Base-by-base conservation (phyloP, 139 green algal genomes). In the Zygnema cylindricum region DNA sequence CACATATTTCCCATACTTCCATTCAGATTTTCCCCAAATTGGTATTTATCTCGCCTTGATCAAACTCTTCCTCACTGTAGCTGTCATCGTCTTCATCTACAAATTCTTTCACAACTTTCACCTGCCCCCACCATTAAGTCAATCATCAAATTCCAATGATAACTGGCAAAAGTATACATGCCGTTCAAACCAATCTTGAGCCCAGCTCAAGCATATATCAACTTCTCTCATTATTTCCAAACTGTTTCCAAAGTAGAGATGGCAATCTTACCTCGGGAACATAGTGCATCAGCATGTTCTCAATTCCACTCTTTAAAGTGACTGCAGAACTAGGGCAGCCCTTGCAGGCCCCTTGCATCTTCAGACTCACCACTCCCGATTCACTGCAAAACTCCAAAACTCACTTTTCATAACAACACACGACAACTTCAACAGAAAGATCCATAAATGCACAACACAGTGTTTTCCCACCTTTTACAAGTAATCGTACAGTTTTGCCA, bases 251-350 rank as follows among this genome's bases (percentile, higher is more conserved):
- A 16, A 63, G 7, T 7, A 63, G 16, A 63, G 71, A 16, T 54
- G 38, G 71, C 16, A 16, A 7, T 7, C 77, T 35, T 7, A 91
- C 88, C 69, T 91, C 88, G 25, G 88, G 88, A 36, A 92, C 40
- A 22, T 87, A 92, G 69, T 91, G 88, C 83, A 90, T 98, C 22
- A 99, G 93, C 98, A 99, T 99, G 94, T 98, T 98, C 89, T 99
- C 96, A 36, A 99, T 98, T 79, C 98, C 98, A 81, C 92, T 96
- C 93, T 99, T 99, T 22, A 99, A 94, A 0, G 98, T 99, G 1
- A 99, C 92, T 0, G 94, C 92, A 1, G 96, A 98, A 16, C 95
- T 98, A 25, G 98, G 97, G 93, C 98, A 99, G 38, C 97, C 98
- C 89, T 92, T 95, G 95, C 97, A 98, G 0, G 96, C 93, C 16